Percentiles rank a stretch among this genome's conserved stretches.
Conservation (phyloP, 192 early-diverging fungal species). For the Kickxella alabastrina region DNA sequence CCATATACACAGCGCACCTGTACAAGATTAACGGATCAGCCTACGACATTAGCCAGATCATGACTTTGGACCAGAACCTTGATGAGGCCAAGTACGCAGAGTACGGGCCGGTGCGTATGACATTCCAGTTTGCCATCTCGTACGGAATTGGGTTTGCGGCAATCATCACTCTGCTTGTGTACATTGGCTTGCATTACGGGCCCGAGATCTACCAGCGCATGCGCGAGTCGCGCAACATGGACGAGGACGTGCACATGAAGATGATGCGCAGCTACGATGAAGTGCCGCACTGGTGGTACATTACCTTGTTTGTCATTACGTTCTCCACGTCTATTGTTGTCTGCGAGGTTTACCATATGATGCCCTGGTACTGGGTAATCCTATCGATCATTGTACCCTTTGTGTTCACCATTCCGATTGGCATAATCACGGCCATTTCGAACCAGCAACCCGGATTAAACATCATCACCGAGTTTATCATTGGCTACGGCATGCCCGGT, state of each 20-base stretch:
- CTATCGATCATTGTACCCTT: constrained; percentile 57
- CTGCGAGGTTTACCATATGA: constrained; percentile 51
- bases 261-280: constrained; percentile 72
- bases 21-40: constrained; percentile 56
- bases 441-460: constrained; percentile 76
- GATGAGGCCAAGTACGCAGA: constrained; percentile 58
- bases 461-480: constrained; percentile 82
- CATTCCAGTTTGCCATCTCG: constrained; percentile 66
- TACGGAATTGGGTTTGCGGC: constrained; percentile 69
- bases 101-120: constrained; percentile 67
- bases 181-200: constrained; percentile 65
- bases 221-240: constrained; percentile 56
- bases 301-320: constrained; percentile 32
- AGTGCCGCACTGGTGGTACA: constrained; percentile 80
- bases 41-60: constrained; percentile 59
- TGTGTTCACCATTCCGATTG: constrained; percentile 74
- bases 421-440: constrained; percentile 74
- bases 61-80: constrained; percentile 54
- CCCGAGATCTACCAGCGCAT: constrained; percentile 61
- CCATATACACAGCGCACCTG: constrained; percentile 61
- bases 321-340: constrained; percentile 35
- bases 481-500: constrained; percentile 76
- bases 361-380: constrained; percentile 71
- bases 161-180: constrained; percentile 68
- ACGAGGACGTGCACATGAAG: constrained; percentile 67